These are phyloP conservation scores for Parietaria judaica DNA, from an alignment of 306 rosid genomes.

Conservation along the genomic window DNA sequence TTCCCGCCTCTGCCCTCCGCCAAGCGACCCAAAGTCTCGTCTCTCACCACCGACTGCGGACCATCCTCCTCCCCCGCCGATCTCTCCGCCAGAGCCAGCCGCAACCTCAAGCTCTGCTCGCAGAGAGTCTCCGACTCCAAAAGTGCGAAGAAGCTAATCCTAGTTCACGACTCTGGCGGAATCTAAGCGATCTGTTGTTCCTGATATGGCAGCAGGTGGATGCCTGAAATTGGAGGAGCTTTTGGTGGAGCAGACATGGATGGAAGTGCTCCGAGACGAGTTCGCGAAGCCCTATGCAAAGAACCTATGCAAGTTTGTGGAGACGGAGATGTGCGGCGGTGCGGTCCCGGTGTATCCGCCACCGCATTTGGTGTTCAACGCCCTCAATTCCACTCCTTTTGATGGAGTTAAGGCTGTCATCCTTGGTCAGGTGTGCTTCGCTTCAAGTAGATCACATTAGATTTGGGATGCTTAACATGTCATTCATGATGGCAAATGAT, in stretches of 20 bases:
- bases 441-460: background rate
- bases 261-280: slow-evolving; percentile 58
- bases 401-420: slow-evolving; percentile 65
- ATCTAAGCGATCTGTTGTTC: no score
- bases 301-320: slow-evolving; percentile 57
- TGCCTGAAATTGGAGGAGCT: slow-evolving; percentile 54
- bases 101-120: slow-evolving; percentile 57
- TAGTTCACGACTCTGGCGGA: no score
- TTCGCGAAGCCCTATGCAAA: slow-evolving; percentile 60
- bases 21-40: slow-evolving; percentile 6
- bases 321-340: slow-evolving; percentile 37
- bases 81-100: slow-evolving; percentile 30
- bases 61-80: background rate
- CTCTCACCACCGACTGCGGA: slow-evolving; percentile 1
- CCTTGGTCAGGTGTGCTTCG: slow-evolving; percentile 55
- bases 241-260: slow-evolving; percentile 74
- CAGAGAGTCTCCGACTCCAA: slow-evolving; percentile 36
- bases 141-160: slow-evolving; percentile 12
- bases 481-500: background rate
- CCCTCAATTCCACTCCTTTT: slow-evolving; percentile 83
- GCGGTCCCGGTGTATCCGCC: slow-evolving; percentile 61
- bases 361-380: slow-evolving; percentile 71
- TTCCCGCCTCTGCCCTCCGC: background rate
- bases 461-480: background rate
- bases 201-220: slow-evolving; percentile 15